Evolutionary conservation across 2,329 filamentous ascomycete genomes (phyloP), one percentile per base, ranked within the genome.

Genomic region (Rutstroemia sp.): DNA sequence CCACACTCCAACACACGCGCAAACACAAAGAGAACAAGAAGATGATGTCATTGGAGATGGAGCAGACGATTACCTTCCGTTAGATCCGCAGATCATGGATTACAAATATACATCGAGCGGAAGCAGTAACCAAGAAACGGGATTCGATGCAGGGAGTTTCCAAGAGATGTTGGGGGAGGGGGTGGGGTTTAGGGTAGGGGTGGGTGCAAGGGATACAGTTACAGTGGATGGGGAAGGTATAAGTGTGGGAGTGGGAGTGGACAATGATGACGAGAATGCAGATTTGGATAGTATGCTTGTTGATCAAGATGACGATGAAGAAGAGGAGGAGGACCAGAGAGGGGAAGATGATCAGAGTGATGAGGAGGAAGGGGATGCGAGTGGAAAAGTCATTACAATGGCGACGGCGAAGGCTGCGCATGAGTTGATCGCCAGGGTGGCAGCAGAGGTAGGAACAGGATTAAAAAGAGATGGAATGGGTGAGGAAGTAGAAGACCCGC

Each of bases 41-140:
- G 39, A 42, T 42, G 19, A n/a, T 10, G 19, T 18, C 19, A 19
- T 18, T n/a, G 19, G n/a, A 18, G 39, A n/a, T 9, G 18, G 9
- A 14, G 41, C 61, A 16, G 52, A 62, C 21, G 62, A 64, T 21
- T 69, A 78, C 44, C 74, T 84, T 69, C 80, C 81, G 2, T 74
- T 44, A 16, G 82, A 86, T 58, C 81, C 82, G 2, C 80, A 81
- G 39, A 81, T 85, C 49, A 83, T 84, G 75, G 73, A 77, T 61
- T 75, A 77, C 19, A 56, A 49, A 12, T 49, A 56, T 19, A 21
- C 39, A 23, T 38, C 52, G 16, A 25, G 21, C n/a, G 44, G 23
- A 25, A 55, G 61, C 42, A 49, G 58, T 54, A 54, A 58, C 30
- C 38, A 52, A 6, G 57, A 58, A 14, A 42, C 55, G 9, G 62